Conservation (phyloP, 179 eudicot genomes). For the Silene coronaria region DNA sequence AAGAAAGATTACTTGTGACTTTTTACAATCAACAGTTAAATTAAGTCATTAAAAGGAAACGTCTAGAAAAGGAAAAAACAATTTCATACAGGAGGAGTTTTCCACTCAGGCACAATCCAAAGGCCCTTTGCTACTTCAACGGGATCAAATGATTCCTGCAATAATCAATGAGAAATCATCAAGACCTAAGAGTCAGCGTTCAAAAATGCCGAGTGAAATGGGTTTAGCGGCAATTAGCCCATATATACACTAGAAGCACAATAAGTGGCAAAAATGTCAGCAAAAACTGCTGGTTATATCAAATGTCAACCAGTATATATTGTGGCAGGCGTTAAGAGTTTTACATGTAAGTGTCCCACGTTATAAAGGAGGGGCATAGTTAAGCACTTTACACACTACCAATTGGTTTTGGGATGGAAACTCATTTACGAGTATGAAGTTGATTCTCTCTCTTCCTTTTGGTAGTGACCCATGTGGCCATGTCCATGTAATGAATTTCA, state of each 20-base stretch:
- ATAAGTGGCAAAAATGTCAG: background rate
- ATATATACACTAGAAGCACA: background rate
- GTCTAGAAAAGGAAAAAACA: slow-evolving; percentile 10
- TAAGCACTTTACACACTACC: too few relatives aligned
- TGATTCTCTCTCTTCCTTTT: too few relatives aligned
- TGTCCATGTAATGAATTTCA: too few relatives aligned
- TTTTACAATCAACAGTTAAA: background rate
- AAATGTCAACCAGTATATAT: background rate
- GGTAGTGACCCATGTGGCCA: too few relatives aligned
- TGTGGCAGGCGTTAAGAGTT: background rate
- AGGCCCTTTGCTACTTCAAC: slow-evolving; percentile 75
- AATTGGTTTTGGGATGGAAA: too few relatives aligned
- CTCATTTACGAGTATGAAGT: too few relatives aligned
- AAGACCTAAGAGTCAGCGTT: background rate
- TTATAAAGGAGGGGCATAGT: too few relatives aligned
- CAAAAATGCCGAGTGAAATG: background rate
- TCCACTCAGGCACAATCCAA: slow-evolving; percentile 97
- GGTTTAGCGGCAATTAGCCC: background rate
- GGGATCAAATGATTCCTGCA: slow-evolving; percentile 88
- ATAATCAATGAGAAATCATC: slow-evolving; percentile 5
- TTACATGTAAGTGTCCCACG: too few relatives aligned
- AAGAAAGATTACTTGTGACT: background rate
- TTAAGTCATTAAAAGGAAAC: background rate
- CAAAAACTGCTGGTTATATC: background rate
- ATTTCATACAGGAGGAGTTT: slow-evolving; percentile 63